These are phyloP conservation scores for Clonostachys rhizophaga DNA, from an alignment of 2,329 filamentous ascomycete genomes.

Conservation along the genomic window DNA sequence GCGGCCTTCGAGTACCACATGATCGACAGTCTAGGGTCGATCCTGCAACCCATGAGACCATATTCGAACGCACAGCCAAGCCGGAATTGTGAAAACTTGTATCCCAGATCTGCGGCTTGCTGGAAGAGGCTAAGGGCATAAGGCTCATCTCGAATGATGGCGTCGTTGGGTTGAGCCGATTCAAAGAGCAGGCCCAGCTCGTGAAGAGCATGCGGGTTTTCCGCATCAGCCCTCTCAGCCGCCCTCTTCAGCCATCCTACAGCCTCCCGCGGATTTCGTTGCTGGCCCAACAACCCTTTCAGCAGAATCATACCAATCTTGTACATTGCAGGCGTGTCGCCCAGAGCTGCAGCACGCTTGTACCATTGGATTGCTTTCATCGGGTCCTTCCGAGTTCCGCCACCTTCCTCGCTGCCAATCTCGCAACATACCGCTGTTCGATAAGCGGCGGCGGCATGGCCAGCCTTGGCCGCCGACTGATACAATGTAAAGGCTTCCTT, in stretches of 20 bases:
- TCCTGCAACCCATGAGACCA: slow-evolving; percentile 73
- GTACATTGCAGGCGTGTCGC: slow-evolving; percentile 94
- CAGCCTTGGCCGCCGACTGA: slow-evolving; percentile 86
- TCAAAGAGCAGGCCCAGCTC: slow-evolving; percentile 71
- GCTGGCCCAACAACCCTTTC: slow-evolving; percentile 89
- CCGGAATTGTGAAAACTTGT: slow-evolving; percentile 92
- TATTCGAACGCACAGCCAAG: slow-evolving; percentile 89
- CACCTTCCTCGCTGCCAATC: slow-evolving; percentile 89
- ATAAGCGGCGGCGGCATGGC: slow-evolving; percentile 84
- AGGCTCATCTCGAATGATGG: slow-evolving; percentile 72
- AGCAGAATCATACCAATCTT: slow-evolving; percentile 96
- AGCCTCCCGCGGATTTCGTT: slow-evolving; percentile 76
- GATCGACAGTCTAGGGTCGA: slow-evolving; percentile 82
- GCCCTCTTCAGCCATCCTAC: slow-evolving; percentile 91
- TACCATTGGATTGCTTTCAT: slow-evolving; percentile 98
- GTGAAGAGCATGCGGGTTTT: slow-evolving; percentile 93
- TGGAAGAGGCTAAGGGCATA: slow-evolving; percentile 81
- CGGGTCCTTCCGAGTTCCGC: slow-evolving; percentile 85
- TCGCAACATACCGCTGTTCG: slow-evolving; percentile 96
- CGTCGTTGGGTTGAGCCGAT: slow-evolving; percentile 61
- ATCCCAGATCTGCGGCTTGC: slow-evolving; percentile 82
- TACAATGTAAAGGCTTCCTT: slow-evolving; percentile 94
- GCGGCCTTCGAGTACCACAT: slow-evolving; percentile 92
- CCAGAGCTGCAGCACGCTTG: slow-evolving; percentile 82
- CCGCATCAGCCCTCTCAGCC: slow-evolving; percentile 77